Conservation (phyloP, 129 eudicot species). For the Helichrysum umbraculigerum region DNA sequence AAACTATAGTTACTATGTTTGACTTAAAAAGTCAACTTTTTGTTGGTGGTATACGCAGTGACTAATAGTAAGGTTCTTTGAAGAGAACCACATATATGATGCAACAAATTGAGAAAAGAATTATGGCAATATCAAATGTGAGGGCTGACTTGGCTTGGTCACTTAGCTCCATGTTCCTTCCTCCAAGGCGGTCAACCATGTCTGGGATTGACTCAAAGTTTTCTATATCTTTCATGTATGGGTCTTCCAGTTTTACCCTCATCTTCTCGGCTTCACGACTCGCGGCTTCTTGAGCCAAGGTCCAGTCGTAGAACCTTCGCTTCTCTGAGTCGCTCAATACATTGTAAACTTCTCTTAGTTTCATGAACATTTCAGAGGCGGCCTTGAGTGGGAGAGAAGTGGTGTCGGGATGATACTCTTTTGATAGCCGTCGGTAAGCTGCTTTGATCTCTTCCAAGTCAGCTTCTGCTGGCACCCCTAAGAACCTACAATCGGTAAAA, state of each 20-base stretch:
- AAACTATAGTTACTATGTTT: constrained; percentile 21
- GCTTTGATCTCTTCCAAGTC: constrained; percentile 87
- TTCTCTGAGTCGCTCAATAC: constrained; percentile 70
- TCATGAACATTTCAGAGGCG: constrained; percentile 84
- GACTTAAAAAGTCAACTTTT: constrained; percentile 24
- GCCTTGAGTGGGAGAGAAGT: constrained; percentile 80
- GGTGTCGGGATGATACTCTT: constrained; percentile 95
- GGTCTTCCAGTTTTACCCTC: constrained; percentile 79
- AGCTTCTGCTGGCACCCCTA: constrained; percentile 78
- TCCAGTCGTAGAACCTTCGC: constrained; percentile 88
- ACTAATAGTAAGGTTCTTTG: constrained; percentile 67
- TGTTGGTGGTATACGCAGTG: not conserved
- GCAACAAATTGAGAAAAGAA: constrained; percentile 60
- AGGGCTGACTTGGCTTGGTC: constrained; percentile 86
- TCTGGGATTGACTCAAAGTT: constrained; percentile 67
- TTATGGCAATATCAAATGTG: constrained; percentile 60
- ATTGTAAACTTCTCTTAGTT: constrained; percentile 63
- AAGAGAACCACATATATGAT: constrained; percentile 57
- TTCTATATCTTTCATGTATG: constrained; percentile 67
- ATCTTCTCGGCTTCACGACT: constrained; percentile 85
- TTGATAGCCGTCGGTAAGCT: constrained; percentile 78
- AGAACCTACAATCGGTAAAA: constrained; percentile 52
- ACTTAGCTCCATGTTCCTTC: constrained; percentile 79
- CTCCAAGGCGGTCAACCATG: constrained; percentile 91
- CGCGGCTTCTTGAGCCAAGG: constrained; percentile 87